These are phyloP conservation scores for Alopecurus myosuroides DNA, from an alignment of 176 grass and related monocot genomes.

Conservation along the genomic window DNA sequence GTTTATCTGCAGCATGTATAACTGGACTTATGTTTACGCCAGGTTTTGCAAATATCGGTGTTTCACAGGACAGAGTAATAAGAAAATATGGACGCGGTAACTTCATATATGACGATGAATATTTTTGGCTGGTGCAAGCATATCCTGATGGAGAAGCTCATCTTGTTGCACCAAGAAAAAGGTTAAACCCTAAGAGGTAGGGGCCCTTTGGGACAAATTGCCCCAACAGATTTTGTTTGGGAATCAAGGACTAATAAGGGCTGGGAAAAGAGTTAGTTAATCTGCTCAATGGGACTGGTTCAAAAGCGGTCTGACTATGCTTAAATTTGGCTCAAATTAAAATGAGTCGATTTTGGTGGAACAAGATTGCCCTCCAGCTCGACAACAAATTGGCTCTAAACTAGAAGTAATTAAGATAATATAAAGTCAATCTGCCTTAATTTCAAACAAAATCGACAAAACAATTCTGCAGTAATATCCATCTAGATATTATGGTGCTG, in stretches of 20 bases:
- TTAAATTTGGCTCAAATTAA: not conserved
- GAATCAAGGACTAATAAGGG: not conserved
- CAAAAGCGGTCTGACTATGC: not conserved
- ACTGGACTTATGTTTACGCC: not conserved
- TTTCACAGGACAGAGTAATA: not conserved
- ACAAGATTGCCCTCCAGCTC: not conserved
- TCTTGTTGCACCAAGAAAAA: not conserved
- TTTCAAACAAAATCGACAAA: not conserved
- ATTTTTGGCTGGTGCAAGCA: not conserved
- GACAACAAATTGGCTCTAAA: not conserved
- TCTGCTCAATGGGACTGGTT: not conserved
- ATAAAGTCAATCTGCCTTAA: not conserved
- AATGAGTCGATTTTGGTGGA: not conserved
- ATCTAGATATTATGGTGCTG: not conserved
- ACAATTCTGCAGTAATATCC: not conserved
- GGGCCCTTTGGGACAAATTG: not conserved
- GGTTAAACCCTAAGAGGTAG: not conserved
- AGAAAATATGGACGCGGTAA: not conserved
- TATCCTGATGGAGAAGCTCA: not conserved
- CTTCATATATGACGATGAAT: not conserved
- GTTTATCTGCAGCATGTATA: slow-evolving; percentile 2
- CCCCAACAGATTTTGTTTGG: not conserved
- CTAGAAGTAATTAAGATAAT: not conserved
- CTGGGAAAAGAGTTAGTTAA: not conserved
- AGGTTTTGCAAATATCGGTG: not conserved